A percentile compares a stretch with the other conserved stretches of the same genome.
Evolutionary conservation across 2,329 filamentous ascomycete genomes (phyloP).

Genomic region (Ramichloridium luteum): DNA sequence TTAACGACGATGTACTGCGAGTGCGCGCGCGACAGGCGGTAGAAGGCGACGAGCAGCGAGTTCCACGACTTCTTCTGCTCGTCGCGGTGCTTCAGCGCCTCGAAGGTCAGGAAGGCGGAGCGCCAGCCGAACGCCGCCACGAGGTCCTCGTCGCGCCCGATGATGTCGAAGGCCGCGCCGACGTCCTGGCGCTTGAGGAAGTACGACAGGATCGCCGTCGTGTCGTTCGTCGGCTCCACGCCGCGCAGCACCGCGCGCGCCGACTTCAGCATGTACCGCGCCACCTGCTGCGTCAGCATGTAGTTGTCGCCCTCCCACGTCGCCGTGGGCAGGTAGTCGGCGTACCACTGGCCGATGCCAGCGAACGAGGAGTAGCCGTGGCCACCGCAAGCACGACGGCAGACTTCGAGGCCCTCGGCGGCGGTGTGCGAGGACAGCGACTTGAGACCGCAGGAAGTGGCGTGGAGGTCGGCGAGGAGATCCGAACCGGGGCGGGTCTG

Average conservation of each 20-base stretch:
- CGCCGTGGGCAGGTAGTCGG: slow-evolving; percentile 59
- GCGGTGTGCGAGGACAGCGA: slow-evolving; percentile 59
- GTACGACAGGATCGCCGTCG: slow-evolving; percentile 50
- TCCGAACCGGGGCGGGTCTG: slow-evolving; percentile 55
- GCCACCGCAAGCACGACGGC: slow-evolving; percentile 62
- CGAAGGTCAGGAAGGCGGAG: slow-evolving; percentile 60
- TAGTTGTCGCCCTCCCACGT: slow-evolving; percentile 75
- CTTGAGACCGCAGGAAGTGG: slow-evolving; percentile 65
- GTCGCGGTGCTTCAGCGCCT: slow-evolving; percentile 61
- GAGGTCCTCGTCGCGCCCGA: slow-evolving; percentile 57
- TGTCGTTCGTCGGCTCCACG: slow-evolving; percentile 54
- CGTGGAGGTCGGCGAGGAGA: slow-evolving; percentile 60
- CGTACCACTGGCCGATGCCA: slow-evolving; percentile 64
- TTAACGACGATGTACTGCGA: slow-evolving; percentile 68
- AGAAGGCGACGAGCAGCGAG: slow-evolving; percentile 65
- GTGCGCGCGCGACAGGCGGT: slow-evolving; percentile 61
- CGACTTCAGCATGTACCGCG: slow-evolving; percentile 64
- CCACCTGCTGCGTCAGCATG: slow-evolving; percentile 71
- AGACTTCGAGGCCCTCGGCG: slow-evolving; percentile 62
- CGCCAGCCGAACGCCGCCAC: slow-evolving; percentile 67
- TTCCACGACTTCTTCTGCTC: slow-evolving; percentile 68
- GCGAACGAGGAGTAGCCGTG: slow-evolving; percentile 66
- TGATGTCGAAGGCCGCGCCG: slow-evolving; percentile 61
- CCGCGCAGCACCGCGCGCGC: slow-evolving; percentile 57
- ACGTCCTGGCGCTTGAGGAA: slow-evolving; percentile 56